phyloP scores from a whole-genome alignment of 192 early-diverging fungal species.

The Backusella mclennaniae region DNA sequence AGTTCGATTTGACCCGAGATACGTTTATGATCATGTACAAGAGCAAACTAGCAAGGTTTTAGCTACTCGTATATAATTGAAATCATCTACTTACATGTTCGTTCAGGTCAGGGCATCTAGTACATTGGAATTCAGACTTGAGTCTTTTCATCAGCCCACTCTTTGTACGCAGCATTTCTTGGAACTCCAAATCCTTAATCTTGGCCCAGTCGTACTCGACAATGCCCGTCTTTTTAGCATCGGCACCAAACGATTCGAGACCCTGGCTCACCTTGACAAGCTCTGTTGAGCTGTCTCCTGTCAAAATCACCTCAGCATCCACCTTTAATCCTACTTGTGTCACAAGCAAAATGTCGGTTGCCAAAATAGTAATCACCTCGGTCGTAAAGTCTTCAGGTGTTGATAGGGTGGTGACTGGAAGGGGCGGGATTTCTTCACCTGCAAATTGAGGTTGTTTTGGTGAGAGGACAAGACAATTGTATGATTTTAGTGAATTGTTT shows the following conservation, averaged over 20 bases:
- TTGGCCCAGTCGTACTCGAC: conserved; percentile 84
- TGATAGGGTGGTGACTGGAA: conserved; percentile 53
- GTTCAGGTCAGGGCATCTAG: conserved; percentile 71
- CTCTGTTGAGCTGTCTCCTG: conserved; percentile 34
- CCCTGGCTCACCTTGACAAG: conserved; percentile 29
- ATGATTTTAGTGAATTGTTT: conserved; percentile 28
- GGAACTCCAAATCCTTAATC: conserved; percentile 86
- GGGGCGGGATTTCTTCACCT: conserved; percentile 37
- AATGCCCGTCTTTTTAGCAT: conserved; percentile 33
- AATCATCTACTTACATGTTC: conserved; percentile 59
- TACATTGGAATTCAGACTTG: conserved; percentile 58
- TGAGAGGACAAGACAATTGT: conserved; percentile 42
- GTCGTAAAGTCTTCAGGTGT: conserved; percentile 38
- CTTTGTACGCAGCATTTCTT: conserved; percentile 68
- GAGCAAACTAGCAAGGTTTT: conserved; percentile 38
- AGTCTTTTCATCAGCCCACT: conserved; percentile 47
- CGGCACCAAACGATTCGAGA: conserved; percentile 30
- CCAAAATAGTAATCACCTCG: conserved; percentile 44
- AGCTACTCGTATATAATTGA: too few species aligned
- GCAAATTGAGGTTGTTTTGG: conserved; percentile 6
- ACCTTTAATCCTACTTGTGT: conserved; percentile 54
- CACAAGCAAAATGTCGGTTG: conserved; percentile 56
- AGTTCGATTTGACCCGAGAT: conserved; percentile 72
- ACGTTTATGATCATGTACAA: conserved; percentile 52
- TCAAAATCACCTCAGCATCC: conserved; percentile 30